Evolutionary conservation across 805 yeast species (phyloP), one percentile per base, ranked within the genome.

Genomic region (Candida hungchunana): DNA sequence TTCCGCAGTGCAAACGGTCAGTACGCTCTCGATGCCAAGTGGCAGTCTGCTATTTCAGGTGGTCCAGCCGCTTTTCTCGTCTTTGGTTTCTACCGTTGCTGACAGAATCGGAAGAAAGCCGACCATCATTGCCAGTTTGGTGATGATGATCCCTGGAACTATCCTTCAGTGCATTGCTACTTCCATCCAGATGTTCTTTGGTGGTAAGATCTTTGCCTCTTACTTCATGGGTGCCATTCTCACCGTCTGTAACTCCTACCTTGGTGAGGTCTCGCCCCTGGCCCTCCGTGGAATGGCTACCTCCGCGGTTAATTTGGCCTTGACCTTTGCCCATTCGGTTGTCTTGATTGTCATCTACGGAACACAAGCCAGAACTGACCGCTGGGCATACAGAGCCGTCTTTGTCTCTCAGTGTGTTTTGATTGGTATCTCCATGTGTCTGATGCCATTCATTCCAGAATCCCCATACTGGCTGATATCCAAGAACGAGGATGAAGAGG

Each of bases 401-500:
- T 66, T 60, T 21, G 31, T 36, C 16, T 35, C 46, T 18, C 46
- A 42, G 27, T 42, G 46, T 47, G 28, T 39, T 20, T 46, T 46
- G 25, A 42, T 46, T 9, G 39, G 19, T 7, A 30, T 31, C 11
- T 31, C 50, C 39, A 50, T 60, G 23, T 42, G 58, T 12, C 51
- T 59, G 27, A 59, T 60, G 14, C 58, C 26, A 32, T 51, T 64
- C 18, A 63, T 69, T 21, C 71, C 72, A 1, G 71, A 67, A 32
- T 64, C 69, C 15, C 73, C 73, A 11, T 66, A 67, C 64, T 66
- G 62, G 63, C 50, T 65, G 36, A 56, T 63, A 21, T 59, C 58
- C 29, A 55, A 54, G 27, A 65, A 62, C 6, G 46, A 53, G 39
- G 36, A 45, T 32, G 57, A 42, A 10, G 63, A 63, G 10, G 71